Percentiles rank a stretch among this genome's conserved stretches.
These are phyloP conservation scores for Pythium myriotylum DNA, from an alignment of 352 stramenopile genomes.

Conservation along the genomic window DNA sequence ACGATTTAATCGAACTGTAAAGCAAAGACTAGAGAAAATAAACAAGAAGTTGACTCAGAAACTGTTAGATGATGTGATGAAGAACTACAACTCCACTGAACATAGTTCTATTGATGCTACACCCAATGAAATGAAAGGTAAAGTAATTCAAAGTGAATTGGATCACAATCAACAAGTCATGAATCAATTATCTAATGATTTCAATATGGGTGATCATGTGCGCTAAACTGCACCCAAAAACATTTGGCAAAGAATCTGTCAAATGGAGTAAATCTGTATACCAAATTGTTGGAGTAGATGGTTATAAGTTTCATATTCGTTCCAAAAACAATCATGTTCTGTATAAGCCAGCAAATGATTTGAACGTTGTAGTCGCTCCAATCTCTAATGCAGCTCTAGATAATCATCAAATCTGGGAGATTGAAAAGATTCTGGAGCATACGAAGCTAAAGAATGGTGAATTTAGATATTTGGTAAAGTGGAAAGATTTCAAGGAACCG, in stretches of 20 bases:
- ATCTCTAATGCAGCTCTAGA: too few relatives aligned
- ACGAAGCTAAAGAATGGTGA: conserved; percentile 27
- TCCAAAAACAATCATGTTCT: conserved; percentile 37
- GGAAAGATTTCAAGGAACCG: conserved; percentile 17
- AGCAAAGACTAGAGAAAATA: conserved; percentile 36
- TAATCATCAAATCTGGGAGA: conserved; percentile 33
- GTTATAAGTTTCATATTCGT: conserved; percentile 25
- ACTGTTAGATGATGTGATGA: conserved; percentile 32
- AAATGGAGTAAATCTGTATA: conserved; percentile 25
- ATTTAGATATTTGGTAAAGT: conserved; percentile 25
- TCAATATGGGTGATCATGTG: conserved; percentile 6
- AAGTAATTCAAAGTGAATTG: conserved; percentile 24
- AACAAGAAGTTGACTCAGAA: conserved; percentile 21
- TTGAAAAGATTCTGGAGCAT: conserved; percentile 27
- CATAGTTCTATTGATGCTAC: conserved; percentile 31
- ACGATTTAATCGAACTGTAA: conserved; percentile 47
- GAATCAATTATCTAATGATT: background rate
- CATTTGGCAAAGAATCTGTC: conserved; percentile 32
- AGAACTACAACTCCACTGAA: conserved; percentile 43
- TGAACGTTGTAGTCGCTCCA: too few relatives aligned
- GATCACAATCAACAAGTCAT: conserved; percentile 26
- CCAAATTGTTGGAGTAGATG: conserved; percentile 29
- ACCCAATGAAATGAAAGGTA: conserved; percentile 37
- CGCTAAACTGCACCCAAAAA: conserved; percentile 2
- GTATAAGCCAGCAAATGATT: too few relatives aligned